Evolutionary conservation across 2,329 filamentous ascomycete species (phyloP).

Genomic region (Phaeosphaeriaceae sp.): DNA sequence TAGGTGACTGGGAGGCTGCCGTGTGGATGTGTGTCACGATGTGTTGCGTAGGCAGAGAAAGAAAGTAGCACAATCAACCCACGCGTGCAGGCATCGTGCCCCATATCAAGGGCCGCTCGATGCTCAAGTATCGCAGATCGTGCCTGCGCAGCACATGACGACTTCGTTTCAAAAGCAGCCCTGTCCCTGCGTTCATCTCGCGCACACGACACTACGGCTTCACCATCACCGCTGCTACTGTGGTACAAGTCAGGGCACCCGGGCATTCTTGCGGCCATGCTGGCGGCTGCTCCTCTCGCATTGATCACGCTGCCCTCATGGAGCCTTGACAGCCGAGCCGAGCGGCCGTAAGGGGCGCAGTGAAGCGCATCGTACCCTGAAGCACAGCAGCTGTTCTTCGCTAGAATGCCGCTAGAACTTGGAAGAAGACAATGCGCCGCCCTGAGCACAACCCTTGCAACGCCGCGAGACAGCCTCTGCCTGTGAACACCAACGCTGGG

Average conservation of each 20-base stretch:
- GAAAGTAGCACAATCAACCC: conserved; percentile 12
- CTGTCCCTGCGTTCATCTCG: conserved; percentile 42
- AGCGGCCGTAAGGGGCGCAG: background rate
- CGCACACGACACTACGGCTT: conserved; percentile 32
- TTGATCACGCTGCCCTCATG: conserved; percentile 4
- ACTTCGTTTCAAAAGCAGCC: conserved; percentile 34
- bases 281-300: too few relatives aligned
- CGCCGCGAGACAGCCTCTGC: conserved; percentile 11
- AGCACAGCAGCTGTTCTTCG: conserved; percentile 22
- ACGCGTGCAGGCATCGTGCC: conserved; percentile 24
- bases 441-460: conserved; percentile 21
- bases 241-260: conserved; percentile 35
- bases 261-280: conserved; percentile 40
- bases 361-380: background rate
- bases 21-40: conserved; percentile 24
- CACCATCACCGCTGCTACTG: conserved; percentile 35
- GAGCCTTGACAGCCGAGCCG: conserved; percentile 5
- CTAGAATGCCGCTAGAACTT: conserved; percentile 36
- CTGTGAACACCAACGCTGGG: conserved; percentile 18
- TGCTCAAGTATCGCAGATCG: conserved; percentile 43
- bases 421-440: conserved; percentile 23
- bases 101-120: conserved; percentile 32
- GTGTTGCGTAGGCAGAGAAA: conserved; percentile 14
- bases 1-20: conserved; percentile 4
- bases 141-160: conserved; percentile 31